A percentile compares a stretch with the other conserved stretches of the same genome.
phyloP scores from a whole-genome alignment of 352 stramenopile genomes.

The Phytopythium boreale region DNA sequence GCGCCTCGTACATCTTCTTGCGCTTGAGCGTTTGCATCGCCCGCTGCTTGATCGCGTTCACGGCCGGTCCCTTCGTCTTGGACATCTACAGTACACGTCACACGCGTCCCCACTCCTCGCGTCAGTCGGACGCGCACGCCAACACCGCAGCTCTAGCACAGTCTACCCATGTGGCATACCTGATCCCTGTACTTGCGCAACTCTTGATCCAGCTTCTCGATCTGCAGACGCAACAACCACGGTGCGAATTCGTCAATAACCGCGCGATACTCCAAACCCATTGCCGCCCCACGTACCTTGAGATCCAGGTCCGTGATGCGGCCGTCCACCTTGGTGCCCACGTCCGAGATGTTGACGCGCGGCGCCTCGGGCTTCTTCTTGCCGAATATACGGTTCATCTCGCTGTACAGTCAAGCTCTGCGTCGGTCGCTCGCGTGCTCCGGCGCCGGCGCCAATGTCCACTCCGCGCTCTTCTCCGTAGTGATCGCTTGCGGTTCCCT shows the following conservation, averaged over 20 bases:
- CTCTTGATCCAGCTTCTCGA: slow-evolving; percentile 79
- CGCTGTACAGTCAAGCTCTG: not conserved
- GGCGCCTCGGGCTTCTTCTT: slow-evolving; percentile 78
- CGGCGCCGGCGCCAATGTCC: not conserved
- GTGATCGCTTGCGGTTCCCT: not conserved
- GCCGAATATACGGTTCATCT: slow-evolving; percentile 85
- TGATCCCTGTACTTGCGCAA: slow-evolving; percentile 78
- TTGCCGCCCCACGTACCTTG: slow-evolving; percentile 40
- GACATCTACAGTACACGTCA: slow-evolving; percentile 46
- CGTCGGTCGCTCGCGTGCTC: no score
- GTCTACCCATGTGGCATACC: slow-evolving; percentile 12
- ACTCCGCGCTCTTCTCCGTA: not conserved
- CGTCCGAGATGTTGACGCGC: slow-evolving; percentile 74
- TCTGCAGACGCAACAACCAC: slow-evolving; percentile 25
- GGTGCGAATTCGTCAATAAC: not conserved
- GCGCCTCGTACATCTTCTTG: slow-evolving; percentile 88
- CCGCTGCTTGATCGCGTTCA: slow-evolving; percentile 80
- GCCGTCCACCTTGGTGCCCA: slow-evolving; percentile 70
- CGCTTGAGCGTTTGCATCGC: slow-evolving; percentile 85
- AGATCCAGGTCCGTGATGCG: slow-evolving; percentile 74
- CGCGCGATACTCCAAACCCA: not conserved
- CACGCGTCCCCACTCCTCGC: not conserved
- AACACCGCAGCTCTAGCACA: no score
- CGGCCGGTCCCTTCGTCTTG: slow-evolving; percentile 59
- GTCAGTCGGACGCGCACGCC: not conserved